Conservation (phyloP, 2,329 filamentous ascomycete species). For the Fusarium sp. region DNA sequence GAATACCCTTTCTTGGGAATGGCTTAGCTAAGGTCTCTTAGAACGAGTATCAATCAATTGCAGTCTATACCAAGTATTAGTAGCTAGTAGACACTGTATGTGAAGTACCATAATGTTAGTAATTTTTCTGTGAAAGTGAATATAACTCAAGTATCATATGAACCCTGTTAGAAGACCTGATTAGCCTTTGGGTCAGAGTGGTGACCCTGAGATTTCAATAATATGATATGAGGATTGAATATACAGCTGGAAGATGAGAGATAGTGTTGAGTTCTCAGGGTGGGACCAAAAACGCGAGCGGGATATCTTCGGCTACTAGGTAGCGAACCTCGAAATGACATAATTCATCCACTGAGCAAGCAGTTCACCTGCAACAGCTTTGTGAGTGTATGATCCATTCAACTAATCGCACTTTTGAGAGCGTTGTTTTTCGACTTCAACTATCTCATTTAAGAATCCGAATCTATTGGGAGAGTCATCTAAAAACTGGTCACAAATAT, state of each 20-base stretch:
- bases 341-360: conserved; percentile 20
- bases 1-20: conserved; percentile 14
- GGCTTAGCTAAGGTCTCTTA: too few species aligned
- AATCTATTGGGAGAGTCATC: neutral
- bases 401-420: neutral
- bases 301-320: conserved; percentile 30
- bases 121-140: too few species aligned
- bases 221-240: neutral
- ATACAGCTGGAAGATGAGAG: neutral
- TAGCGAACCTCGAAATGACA: conserved; percentile 19
- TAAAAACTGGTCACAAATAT: neutral
- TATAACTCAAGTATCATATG: too few species aligned
- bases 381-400: conserved; percentile 18
- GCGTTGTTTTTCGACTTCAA: neutral
- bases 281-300: neutral
- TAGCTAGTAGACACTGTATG: too few species aligned
- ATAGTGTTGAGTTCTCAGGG: neutral
- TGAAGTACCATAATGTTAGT: too few species aligned
- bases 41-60: too few species aligned
- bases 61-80: too few species aligned
- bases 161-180: too few species aligned
- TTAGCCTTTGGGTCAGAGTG: too few species aligned
- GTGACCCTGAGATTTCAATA: too few species aligned
- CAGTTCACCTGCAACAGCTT: conserved; percentile 9
- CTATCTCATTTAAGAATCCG: neutral